Evolutionary conservation across 2,329 filamentous ascomycete genomes (phyloP).

Genomic region (Cytospora piceae): DNA sequence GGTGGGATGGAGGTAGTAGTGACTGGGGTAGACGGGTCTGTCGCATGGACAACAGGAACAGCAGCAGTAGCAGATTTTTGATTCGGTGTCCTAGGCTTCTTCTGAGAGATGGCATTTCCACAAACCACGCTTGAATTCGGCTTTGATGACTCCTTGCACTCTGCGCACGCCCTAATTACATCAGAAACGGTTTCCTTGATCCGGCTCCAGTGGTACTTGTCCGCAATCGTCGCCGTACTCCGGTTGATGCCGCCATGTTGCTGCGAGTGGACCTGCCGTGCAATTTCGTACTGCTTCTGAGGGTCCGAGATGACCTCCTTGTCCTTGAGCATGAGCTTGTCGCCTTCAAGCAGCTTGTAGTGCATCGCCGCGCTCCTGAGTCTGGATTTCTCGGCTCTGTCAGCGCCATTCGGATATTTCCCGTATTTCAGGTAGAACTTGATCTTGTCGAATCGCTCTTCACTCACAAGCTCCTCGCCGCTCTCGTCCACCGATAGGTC

Average conservation of each 20-base stretch:
- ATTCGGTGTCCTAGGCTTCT: conserved; percentile 25
- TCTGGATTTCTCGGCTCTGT: conserved; percentile 93
- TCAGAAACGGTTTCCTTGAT: conserved; percentile 97
- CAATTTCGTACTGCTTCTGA: conserved; percentile 87
- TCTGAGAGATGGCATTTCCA: conserved; percentile 16
- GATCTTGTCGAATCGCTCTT: conserved; percentile 98
- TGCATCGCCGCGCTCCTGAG: conserved; percentile 92
- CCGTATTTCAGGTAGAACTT: conserved; percentile 94
- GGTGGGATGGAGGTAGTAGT: conserved; percentile 32
- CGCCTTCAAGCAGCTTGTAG: conserved; percentile 79
- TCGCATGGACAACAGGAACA: conserved; percentile 14
- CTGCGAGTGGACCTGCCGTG: conserved; percentile 71
- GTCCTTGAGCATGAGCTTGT: conserved; percentile 93
- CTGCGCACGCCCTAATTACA: conserved; percentile 87
- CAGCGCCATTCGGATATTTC: conserved; percentile 90
- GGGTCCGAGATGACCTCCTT: conserved; percentile 96
- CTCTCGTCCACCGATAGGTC: conserved; percentile 61
- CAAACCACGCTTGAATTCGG: conserved; percentile 35
- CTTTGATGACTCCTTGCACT: conserved; percentile 83
- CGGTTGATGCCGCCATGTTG: conserved; percentile 96
- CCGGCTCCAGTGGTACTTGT: conserved; percentile 94
- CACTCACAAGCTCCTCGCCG: conserved; percentile 81
- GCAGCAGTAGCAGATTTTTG: conserved; percentile 20
- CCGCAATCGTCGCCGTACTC: conserved; percentile 90
- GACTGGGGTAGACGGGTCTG: conserved; percentile 14